A percentile compares a stretch with the other conserved stretches of the same genome.
Evolutionary conservation across 176 grass and related monocot species (phyloP).

Genomic region (Avena sativa): DNA sequence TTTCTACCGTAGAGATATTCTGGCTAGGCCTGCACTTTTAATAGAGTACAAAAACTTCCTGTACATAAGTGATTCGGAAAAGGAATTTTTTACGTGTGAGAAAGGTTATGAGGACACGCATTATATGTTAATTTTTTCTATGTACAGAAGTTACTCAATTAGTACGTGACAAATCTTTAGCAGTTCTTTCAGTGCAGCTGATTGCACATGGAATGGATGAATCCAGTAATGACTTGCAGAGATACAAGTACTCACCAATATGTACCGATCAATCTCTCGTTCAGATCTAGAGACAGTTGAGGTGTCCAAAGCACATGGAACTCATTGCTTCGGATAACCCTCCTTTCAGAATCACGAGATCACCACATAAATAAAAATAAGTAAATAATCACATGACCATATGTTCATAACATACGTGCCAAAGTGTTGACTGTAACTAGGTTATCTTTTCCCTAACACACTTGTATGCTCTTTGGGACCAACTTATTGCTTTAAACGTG

Average conservation of each 20-base stretch:
- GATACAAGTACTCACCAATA: no score
- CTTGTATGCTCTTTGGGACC: not conserved
- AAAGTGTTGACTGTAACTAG: not conserved
- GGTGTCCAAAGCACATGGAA: no score
- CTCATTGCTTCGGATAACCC: not conserved
- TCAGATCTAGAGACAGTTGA: no score
- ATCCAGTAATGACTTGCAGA: not conserved
- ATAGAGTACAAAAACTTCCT: no score
- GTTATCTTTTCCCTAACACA: not conserved
- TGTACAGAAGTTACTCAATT: not conserved
- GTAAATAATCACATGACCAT: not conserved
- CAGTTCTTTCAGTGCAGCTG: no score
- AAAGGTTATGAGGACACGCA: not conserved
- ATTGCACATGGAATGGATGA: not conserved
- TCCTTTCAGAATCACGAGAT: not conserved
- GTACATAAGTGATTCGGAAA: no score
- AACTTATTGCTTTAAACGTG: not conserved
- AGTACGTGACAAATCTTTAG: not conserved
- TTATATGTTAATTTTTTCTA: not conserved
- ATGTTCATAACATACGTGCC: not conserved
- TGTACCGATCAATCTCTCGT: no score
- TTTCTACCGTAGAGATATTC: not conserved
- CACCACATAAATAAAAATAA: not conserved
- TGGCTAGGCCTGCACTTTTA: no score
- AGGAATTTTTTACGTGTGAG: not conserved